Evolutionary conservation across 2,329 filamentous ascomycete genomes (phyloP).

Genomic region (Cylindrodendrum hubeiense): DNA sequence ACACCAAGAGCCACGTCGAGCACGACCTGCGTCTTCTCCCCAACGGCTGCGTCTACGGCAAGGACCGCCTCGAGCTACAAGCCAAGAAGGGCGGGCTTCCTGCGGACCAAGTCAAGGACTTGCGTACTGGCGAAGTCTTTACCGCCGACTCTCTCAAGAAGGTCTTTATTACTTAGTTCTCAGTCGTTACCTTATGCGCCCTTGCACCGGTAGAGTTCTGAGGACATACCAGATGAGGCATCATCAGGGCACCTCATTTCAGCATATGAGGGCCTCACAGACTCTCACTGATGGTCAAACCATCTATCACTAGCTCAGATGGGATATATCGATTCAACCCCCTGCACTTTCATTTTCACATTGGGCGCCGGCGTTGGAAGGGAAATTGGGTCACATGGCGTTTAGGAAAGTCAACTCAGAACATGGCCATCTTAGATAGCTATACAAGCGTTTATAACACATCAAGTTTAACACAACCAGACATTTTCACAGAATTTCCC

Average conservation of each 20-base stretch:
- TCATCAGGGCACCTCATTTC: too few relatives aligned
- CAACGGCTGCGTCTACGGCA: conserved; percentile 88
- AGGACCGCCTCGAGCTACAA: conserved; percentile 78
- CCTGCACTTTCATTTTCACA: not conserved
- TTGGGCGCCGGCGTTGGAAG: conserved; percentile 10
- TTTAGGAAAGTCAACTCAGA: not conserved
- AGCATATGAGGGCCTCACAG: not conserved
- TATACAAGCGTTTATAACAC: not conserved
- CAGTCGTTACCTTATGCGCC: not conserved
- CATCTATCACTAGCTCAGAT: not conserved
- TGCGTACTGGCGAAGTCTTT: conserved; percentile 79
- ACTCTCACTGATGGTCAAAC: not conserved
- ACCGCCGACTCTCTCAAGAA: conserved; percentile 77
- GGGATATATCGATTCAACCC: not conserved
- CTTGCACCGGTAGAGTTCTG: not conserved
- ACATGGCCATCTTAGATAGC: not conserved
- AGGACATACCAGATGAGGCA: too few relatives aligned
- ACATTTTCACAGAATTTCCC: not conserved
- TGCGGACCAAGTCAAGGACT: conserved; percentile 78
- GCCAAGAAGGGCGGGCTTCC: conserved; percentile 83
- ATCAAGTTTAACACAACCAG: not conserved
- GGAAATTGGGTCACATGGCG: not conserved
- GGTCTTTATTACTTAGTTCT: conserved; percentile 83
- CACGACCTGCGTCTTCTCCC: conserved; percentile 88
- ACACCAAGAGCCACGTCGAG: conserved; percentile 94